phyloP scores from a whole-genome alignment of 2,329 filamentous ascomycete species.

The Cladosporium colombiae region DNA sequence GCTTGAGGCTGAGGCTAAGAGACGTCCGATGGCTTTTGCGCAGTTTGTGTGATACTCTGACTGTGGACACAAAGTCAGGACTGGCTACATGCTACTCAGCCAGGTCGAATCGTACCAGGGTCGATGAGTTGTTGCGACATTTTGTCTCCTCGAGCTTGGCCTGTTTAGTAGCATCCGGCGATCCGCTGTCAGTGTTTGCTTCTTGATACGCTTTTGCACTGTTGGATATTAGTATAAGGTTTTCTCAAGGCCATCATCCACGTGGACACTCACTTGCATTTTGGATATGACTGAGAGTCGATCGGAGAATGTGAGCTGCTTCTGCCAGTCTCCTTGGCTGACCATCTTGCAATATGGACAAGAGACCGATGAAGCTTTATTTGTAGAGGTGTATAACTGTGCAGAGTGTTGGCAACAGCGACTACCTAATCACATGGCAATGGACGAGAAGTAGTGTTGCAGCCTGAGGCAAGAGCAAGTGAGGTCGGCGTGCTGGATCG shows the following conservation, averaged over 20 bases:
- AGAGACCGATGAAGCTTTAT: too few relatives aligned
- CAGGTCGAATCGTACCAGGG: constrained; percentile 51
- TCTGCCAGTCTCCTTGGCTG: constrained; percentile 42
- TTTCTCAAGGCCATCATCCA: background rate
- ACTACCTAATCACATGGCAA: background rate
- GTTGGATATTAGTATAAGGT: constrained; percentile 21
- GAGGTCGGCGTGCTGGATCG: background rate
- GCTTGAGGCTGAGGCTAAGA: constrained; percentile 37
- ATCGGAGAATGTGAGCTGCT: constrained; percentile 46
- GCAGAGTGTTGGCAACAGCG: too few relatives aligned
- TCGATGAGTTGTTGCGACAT: constrained; percentile 60
- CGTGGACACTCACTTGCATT: constrained; percentile 47
- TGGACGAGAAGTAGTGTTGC: background rate
- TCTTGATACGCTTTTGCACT: constrained; percentile 54
- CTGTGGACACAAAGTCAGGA: constrained; percentile 42
- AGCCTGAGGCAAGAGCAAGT: background rate
- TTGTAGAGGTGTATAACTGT: too few relatives aligned
- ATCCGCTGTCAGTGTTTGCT: constrained; percentile 46
- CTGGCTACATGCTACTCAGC: background rate
- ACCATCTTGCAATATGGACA: background rate
- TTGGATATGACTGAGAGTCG: constrained; percentile 47
- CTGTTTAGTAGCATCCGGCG: constrained; percentile 53
- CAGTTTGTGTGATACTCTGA: constrained; percentile 55
- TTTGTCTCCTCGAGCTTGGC: constrained; percentile 68
- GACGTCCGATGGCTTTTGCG: constrained; percentile 32